A percentile compares a stretch with the other conserved stretches of the same genome.
Conservation (phyloP, 352 stramenopile species). For the Pythium plurisporium region DNA sequence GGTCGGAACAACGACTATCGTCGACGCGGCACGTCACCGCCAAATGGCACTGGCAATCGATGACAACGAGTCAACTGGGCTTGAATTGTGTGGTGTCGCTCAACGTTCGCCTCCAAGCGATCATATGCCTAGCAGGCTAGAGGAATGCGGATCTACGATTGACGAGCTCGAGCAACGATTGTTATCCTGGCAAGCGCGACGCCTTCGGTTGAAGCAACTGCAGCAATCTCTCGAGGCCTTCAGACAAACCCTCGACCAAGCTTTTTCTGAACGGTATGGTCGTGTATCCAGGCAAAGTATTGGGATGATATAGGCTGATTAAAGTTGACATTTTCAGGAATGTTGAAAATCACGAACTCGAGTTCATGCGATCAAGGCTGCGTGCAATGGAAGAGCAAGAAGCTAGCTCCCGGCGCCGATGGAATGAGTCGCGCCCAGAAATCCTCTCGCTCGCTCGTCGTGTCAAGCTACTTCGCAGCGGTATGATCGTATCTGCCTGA, state of each 20-base stretch:
- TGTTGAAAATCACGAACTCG: slow-evolving; percentile 7
- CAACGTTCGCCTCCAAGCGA: no score
- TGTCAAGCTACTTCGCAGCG: slow-evolving; percentile 12
- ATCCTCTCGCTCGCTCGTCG: slow-evolving; percentile 28
- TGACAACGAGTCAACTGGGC: not conserved
- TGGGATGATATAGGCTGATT: not conserved
- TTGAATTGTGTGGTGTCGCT: no score
- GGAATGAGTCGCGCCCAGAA: slow-evolving; percentile 16
- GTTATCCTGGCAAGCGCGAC: slow-evolving; percentile 13
- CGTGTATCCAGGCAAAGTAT: not conserved
- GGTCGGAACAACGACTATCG: not conserved
- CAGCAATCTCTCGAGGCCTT: slow-evolving; percentile 21
- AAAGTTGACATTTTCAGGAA: not conserved
- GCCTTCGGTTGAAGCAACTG: slow-evolving; percentile 17
- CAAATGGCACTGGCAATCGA: no score
- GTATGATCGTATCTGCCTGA: not conserved
- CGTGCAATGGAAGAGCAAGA: slow-evolving; percentile 20
- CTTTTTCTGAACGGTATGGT: slow-evolving; percentile 11
- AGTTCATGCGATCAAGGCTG: slow-evolving; percentile 14
- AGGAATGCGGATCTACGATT: not conserved
- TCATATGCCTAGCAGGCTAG: not conserved
- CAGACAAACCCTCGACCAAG: slow-evolving; percentile 12
- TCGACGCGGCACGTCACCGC: not conserved
- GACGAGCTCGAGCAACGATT: slow-evolving; percentile 22
- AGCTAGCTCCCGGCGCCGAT: slow-evolving; percentile 1